Conservation (phyloP, 2,329 filamentous ascomycete genomes). For the Botrytis medusae region DNA sequence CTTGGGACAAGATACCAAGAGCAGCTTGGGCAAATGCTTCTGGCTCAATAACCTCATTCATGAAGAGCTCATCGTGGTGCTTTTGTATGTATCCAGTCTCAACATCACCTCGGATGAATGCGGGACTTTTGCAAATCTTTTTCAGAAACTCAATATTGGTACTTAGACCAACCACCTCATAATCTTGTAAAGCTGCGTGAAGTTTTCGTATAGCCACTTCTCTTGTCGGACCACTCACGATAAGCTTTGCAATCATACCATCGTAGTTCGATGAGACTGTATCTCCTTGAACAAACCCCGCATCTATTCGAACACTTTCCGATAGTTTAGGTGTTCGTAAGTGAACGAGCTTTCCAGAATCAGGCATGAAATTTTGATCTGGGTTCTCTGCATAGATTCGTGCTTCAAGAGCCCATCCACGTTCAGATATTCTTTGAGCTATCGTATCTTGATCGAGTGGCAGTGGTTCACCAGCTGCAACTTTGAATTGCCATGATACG, state of each 20-base stretch:
- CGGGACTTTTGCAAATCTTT: constrained; percentile 74
- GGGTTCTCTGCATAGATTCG: constrained; percentile 97
- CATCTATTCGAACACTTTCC: constrained; percentile 83
- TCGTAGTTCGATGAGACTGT: constrained; percentile 94
- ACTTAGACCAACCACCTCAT: constrained; percentile 87
- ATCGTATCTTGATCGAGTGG: constrained; percentile 66
- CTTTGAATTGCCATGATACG: constrained; percentile 92
- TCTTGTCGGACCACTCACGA: constrained; percentile 78
- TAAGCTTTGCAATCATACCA: constrained; percentile 98
- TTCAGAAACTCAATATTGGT: constrained; percentile 99
- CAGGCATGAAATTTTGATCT: constrained; percentile 86
- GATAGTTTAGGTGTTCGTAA: constrained; percentile 69
- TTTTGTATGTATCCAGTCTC: constrained; percentile 97
- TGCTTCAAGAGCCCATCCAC: constrained; percentile 90
- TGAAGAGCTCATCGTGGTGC: constrained; percentile 77
- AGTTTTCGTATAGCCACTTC: constrained; percentile 82
- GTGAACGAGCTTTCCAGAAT: constrained; percentile 85
- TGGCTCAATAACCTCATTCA: constrained; percentile 56
- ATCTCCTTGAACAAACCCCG: constrained; percentile 87
- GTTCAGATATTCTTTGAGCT: constrained; percentile 66
- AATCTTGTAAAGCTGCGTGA: constrained; percentile 75
- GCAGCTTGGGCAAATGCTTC: constrained; percentile 88
- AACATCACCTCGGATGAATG: constrained; percentile 83
- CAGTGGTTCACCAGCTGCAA: constrained; percentile 70
- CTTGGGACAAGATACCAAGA: constrained; percentile 65